Conservation (phyloP, 1,284 basidiomycete genomes). For the Somion occarium region DNA sequence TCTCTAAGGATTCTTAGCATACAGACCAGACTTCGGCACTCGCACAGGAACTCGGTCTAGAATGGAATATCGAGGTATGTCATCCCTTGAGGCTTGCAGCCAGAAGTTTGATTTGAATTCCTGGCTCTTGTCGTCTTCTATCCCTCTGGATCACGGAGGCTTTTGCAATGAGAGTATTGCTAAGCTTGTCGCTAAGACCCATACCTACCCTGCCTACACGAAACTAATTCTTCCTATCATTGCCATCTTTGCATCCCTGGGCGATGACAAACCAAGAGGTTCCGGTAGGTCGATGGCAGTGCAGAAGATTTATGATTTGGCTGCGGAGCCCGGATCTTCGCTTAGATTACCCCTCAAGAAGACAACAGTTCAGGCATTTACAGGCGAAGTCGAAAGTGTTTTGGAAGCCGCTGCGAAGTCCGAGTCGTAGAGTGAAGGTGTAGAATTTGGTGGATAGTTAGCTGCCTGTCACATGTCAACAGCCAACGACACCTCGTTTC, state of each 20-base stretch:
- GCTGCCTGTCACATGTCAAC: too few species aligned
- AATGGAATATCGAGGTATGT: constrained; percentile 37
- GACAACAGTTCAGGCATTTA: neutral
- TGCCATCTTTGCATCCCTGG: too few species aligned
- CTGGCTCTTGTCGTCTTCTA: too few species aligned
- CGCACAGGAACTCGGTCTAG: constrained; percentile 29
- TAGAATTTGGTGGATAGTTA: neutral
- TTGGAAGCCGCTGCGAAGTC: constrained; percentile 1
- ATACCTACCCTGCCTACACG: constrained; percentile 8
- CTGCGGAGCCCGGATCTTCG: constrained; percentile 2
- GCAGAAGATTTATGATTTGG: constrained; percentile 9
- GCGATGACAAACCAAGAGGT: neutral
- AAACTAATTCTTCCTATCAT: neutral
- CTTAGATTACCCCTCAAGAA: constrained; percentile 5
- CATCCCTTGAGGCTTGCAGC: too few species aligned
- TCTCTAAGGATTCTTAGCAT: constrained; percentile 30
- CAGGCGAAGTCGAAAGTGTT: neutral
- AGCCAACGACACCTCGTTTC: too few species aligned
- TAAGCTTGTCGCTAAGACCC: neutral
- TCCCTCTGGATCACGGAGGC: constrained; percentile 4
- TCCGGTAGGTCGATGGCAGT: constrained; percentile 4
- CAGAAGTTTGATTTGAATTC: too few species aligned
- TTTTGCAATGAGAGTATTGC: constrained; percentile 2
- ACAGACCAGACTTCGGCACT: constrained; percentile 30
- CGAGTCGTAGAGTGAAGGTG: constrained; percentile 5